Evolutionary conservation across 805 yeast genomes (phyloP).

Genomic region (Kregervanrija fluxuum): DNA sequence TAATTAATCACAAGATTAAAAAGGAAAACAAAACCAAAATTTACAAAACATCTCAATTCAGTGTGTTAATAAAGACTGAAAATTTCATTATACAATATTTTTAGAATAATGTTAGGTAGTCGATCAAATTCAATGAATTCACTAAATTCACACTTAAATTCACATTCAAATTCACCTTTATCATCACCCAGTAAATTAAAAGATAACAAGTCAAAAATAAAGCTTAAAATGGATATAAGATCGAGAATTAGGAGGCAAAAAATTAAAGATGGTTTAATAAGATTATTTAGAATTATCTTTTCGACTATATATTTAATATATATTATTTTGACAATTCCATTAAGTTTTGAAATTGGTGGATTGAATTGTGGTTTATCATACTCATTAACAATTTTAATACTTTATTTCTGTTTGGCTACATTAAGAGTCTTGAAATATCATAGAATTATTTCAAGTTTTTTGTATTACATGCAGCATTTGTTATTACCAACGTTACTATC

Average conservation of each 20-base stretch:
- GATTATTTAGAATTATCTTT: slow-evolving; percentile 30
- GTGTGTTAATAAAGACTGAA: too few species aligned
- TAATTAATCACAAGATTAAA: too few species aligned
- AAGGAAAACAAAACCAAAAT: too few species aligned
- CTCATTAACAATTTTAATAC: slow-evolving; percentile 60
- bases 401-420: slow-evolving; percentile 70
- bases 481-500: slow-evolving; percentile 77
- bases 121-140: too few species aligned
- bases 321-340: slow-evolving; percentile 76
- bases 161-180: background rate
- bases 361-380: slow-evolving; percentile 82
- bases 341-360: slow-evolving; percentile 93
- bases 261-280: slow-evolving; percentile 10
- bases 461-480: slow-evolving; percentile 78
- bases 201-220: background rate
- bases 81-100: too few species aligned
- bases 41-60: too few species aligned
- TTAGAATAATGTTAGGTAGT: too few species aligned
- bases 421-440: slow-evolving; percentile 49
- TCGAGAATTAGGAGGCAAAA: slow-evolving; percentile 4
- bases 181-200: background rate
- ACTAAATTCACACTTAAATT: too few species aligned
- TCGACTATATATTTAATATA: slow-evolving; percentile 58
- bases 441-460: slow-evolving; percentile 35
- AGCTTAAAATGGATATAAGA: background rate